A percentile compares a stretch with the other conserved stretches of the same genome.
phyloP scores from a whole-genome alignment of 2,329 filamentous ascomycete genomes.

The Pyrenophora graminea region DNA sequence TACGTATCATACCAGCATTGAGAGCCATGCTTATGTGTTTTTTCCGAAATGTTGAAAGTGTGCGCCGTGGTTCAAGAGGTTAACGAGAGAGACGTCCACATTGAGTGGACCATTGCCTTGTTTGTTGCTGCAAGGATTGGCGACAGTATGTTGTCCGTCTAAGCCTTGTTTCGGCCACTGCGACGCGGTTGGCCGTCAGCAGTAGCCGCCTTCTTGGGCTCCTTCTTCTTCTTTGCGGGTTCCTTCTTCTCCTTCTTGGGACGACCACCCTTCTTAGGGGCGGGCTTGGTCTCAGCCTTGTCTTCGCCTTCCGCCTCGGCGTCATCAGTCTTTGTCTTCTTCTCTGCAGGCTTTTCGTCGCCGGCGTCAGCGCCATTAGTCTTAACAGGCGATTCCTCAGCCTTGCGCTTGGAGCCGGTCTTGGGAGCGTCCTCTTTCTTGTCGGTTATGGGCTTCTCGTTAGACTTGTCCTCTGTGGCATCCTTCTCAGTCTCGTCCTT shows the following conservation, averaged over 20 bases:
- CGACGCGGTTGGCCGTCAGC: constrained; percentile 54
- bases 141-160: constrained; percentile 2
- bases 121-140: not conserved
- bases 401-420: constrained; percentile 44
- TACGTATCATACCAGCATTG: no score
- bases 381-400: constrained; percentile 29
- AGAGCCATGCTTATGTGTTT: not conserved
- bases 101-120: not conserved
- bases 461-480: constrained; percentile 16
- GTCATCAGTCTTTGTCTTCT: constrained; percentile 32
- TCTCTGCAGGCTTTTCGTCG: constrained; percentile 20
- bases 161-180: constrained; percentile 48
- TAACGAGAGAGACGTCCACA: no score
- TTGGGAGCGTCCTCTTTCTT: constrained; percentile 22
- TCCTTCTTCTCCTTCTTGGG: constrained; percentile 50
- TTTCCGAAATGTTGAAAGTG: not conserved
- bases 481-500: constrained; percentile 35
- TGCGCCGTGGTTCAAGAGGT: no score
- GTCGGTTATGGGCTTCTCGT: not conserved
- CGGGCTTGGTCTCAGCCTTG: constrained; percentile 36
- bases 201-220: constrained; percentile 56
- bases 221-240: constrained; percentile 47
- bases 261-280: constrained; percentile 44
- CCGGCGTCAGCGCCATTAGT: constrained; percentile 22
- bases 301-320: constrained; percentile 34